Evolutionary conservation across 2,329 filamentous ascomycete species (phyloP), one percentile per base, ranked within the genome.

Genomic region (Ilyonectria destructans): DNA sequence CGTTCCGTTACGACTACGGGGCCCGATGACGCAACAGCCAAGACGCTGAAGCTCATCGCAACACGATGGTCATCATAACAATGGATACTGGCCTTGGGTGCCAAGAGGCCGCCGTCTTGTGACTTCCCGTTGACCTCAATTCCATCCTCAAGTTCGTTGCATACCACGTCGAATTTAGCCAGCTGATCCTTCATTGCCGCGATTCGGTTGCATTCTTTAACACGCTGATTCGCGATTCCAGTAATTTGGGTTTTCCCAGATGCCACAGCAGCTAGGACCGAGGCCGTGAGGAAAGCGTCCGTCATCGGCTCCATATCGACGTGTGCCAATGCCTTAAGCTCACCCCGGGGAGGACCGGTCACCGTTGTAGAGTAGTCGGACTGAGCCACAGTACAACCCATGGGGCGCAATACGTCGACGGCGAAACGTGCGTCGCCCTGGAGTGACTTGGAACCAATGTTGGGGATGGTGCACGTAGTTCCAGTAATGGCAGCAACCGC

Each of bases 241-340:
- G 91, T 92, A 72, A 99, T 98, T 63, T 90, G 90, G 0, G 96
- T 99, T 58, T 90, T 91, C 2, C 93, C 94, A 15, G 88, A 90
- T 10, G 96, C 95, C 49, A 97, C 94, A 40, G 96, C 96, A 29
- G 95, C 96, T 54, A 99, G 87, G 5, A 97, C 95, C 2, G 95
- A 97, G 19, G 96, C 96, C 5, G 95, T 98, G 59, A 99, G 87
- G 86, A 99, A 99, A 56, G 96, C 96, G 81, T 99, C 96, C 0
- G 96, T 99, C 96, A 99, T 99, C 1, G 96, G 93, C 80, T 98
- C 96, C 96, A 99, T 99, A 77, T 99, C 95, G 31, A 99, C 91
- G 67, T 96, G 92, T 19, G 90, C 84, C 13, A 99, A 84, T 1
- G 93, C 92, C 74, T 91, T 91, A 45, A 99, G 84, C 17, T 87